Evolutionary conservation across 495 filamentous ascomycete species (phyloP), one percentile per base, ranked within the genome.

Genomic region (Geopyxis carbonaria): DNA sequence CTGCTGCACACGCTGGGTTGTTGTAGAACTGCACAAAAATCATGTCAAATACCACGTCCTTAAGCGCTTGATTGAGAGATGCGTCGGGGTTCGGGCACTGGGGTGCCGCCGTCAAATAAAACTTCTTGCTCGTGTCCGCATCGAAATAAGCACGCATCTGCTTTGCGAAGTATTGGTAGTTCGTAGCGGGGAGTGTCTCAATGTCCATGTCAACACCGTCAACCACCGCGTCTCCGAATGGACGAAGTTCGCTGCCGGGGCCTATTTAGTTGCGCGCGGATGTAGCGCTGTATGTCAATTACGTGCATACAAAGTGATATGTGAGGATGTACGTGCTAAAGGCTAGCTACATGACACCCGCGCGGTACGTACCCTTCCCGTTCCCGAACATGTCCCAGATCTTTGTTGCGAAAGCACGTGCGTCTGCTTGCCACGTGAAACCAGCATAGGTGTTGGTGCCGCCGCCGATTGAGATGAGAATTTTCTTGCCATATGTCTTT

Each of bases 11-110:
- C 3, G 22, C 48, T 4, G 46, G 40, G 51, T 75, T 76, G 62
- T 78, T 75, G 58, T 77, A 78, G 63, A 76, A 80, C 49, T 80
- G 76, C 10, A 77, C 62, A 54, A 70, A 80, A 11, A 79, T 56
- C 33, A 72, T 68, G 48, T 82, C 77, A 40, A 78, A 69, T 8
- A 51, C 41, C 23, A 63, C 61, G 0, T 57, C 60, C 34, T 60
- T 50, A 21, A 82, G 66, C 23, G 70, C 65, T 3, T 60, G 59
- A 21, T 63, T 61, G 38, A 75, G 59, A 23, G 68, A 61, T n/a
- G 59, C 57, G 23, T 59, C 53, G 45, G 49, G 59, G 19, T 67
- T 66, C 0, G 66, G 61, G 49, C 74, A 78, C 37, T 76, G 72
- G 33, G 74, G 74, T 22, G 74, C 68, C 43, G 40, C 57, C 38